phyloP scores from a whole-genome alignment of 2,329 filamentous ascomycete genomes.

The Botrytis byssoidea region DNA sequence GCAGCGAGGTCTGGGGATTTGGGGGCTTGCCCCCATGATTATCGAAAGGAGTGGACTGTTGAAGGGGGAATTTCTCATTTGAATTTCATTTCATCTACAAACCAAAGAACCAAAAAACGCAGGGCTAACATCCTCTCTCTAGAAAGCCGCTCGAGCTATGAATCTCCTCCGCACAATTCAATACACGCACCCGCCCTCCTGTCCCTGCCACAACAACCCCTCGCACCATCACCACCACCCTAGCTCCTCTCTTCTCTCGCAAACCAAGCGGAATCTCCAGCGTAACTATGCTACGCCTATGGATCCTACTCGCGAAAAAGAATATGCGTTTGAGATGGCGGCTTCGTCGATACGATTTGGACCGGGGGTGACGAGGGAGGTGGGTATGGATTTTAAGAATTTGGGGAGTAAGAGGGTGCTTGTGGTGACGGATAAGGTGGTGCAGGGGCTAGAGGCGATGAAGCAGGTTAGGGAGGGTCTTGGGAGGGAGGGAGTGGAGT shows the following conservation, averaged over 20 bases:
- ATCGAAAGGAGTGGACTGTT: not conserved
- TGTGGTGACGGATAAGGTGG: conserved; percentile 85
- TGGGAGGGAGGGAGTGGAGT: conserved; percentile 73
- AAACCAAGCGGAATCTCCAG: conserved; percentile 47
- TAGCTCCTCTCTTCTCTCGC: conserved; percentile 42
- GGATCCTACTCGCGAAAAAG: conserved; percentile 71
- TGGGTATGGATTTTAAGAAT: conserved; percentile 97
- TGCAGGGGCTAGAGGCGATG: conserved; percentile 83
- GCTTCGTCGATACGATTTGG: conserved; percentile 86
- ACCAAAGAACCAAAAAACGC: not conserved
- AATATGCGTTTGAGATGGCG: conserved; percentile 99
- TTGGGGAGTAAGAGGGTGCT: conserved; percentile 83
- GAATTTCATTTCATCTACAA: not conserved
- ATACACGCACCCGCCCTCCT: conserved; percentile 81
- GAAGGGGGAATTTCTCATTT: not conserved
- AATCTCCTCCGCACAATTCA: conserved; percentile 85
- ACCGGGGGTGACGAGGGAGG: conserved; percentile 87
- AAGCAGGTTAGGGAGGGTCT: conserved; percentile 82
- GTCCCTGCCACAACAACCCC: conserved; percentile 91
- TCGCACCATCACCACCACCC: conserved; percentile 64
- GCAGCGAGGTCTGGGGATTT: not conserved
- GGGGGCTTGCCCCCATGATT: not conserved
- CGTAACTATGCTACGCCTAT: conserved; percentile 71
- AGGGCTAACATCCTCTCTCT: conserved; percentile 19
- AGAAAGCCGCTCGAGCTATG: conserved; percentile 62